Evolutionary conservation across 495 filamentous ascomycete genomes (phyloP), one percentile per base, ranked within the genome.

Genomic region (Niebla homalea): DNA sequence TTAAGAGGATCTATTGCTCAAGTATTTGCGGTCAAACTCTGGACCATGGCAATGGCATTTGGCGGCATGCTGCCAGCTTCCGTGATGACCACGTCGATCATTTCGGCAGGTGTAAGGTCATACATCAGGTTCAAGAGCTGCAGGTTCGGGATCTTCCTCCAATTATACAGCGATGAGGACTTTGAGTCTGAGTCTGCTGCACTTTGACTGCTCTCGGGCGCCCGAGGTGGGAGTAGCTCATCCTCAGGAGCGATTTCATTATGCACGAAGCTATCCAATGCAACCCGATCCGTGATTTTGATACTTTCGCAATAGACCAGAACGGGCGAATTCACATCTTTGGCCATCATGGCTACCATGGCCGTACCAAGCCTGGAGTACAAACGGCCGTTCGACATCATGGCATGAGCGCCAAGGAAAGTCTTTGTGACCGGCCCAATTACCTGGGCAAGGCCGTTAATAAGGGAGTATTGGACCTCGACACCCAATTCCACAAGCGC

Each of bases 221-320:
- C 14, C 21, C 26, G 16, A 7, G 25, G n/a, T 0, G 59, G 46
- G 5, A 80, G 67, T 36, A 85, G 60, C 62, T 85, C 81, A 51
- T 84, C 81, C 23, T 81, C 67, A 22, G 71, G 71, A 38, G 81
- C 89, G 51, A 96, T 81, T 70, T 98, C 92, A 64, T 98, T 97
- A 46, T 83, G 80, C 20, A 92, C 88, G 54, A 98, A 89, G 32
- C 85, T 85, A 65, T 95, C 92, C 0, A 93, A 76, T 8, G 87
- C 84, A 4, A 94, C 87, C 48, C 83, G 79, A 57, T 95, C 92
- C 20, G 86, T 89, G 66, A 95, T 94, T 64, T 97, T 98, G 69
- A 98, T 79, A 2, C 83, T 89, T 71, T 98, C 90, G 63, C 89
- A 96, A 51, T 86, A 85, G 4, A 93, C 87, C 29, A 90, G 81